A percentile compares a stretch with the other conserved stretches of the same genome.
These are phyloP conservation scores for Colletotrichum tabaci DNA, from an alignment of 2,329 filamentous ascomycete species.

Conservation along the genomic window DNA sequence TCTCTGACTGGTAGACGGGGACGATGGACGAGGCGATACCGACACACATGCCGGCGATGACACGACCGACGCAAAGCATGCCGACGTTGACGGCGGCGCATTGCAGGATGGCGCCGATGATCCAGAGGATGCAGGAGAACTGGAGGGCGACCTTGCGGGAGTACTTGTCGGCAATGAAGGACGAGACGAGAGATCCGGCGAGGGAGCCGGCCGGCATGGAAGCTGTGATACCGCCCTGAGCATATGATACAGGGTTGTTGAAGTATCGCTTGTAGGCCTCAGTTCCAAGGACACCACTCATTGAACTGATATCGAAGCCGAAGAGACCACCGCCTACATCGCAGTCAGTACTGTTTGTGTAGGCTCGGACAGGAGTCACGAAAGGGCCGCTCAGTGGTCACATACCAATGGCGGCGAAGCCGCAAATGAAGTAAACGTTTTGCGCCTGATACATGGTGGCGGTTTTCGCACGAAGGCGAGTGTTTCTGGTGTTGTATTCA, in stretches of 20 bases:
- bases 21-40: conserved; percentile 82
- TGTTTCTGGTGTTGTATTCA: conserved; percentile 3
- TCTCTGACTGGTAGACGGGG: conserved; percentile 78
- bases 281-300: conserved; percentile 78
- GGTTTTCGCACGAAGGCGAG: conserved; percentile 21
- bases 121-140: conserved; percentile 66
- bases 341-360: neutral
- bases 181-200: conserved; percentile 68
- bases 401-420: conserved; percentile 73
- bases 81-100: conserved; percentile 75
- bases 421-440: conserved; percentile 74
- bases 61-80: conserved; percentile 80
- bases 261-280: conserved; percentile 81
- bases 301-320: conserved; percentile 84
- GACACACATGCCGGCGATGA: conserved; percentile 80
- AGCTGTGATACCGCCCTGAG: conserved; percentile 80
- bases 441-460: conserved; percentile 58
- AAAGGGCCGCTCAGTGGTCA: conserved; percentile 7
- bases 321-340: conserved; percentile 77
- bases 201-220: conserved; percentile 83
- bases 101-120: conserved; percentile 68
- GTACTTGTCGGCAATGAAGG: conserved; percentile 65
- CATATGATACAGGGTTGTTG: conserved; percentile 69
- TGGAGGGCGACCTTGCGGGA: conserved; percentile 66
- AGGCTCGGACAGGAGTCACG: no score